Conservation (phyloP, 2,329 filamentous ascomycete genomes). For the Penicillium hesseltinei region DNA sequence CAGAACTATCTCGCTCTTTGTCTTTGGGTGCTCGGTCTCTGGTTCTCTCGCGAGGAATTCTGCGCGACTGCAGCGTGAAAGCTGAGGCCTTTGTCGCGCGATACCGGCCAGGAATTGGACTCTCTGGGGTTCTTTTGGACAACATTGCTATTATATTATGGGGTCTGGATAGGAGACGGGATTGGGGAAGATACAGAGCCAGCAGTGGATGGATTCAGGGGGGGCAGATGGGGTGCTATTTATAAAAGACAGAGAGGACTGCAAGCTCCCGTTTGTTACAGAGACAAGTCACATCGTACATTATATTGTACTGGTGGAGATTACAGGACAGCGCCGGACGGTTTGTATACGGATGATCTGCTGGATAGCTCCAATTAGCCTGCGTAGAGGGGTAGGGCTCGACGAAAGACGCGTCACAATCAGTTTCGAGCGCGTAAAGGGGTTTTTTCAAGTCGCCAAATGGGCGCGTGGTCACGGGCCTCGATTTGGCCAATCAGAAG, state of each 20-base stretch:
- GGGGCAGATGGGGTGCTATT: slow-evolving; percentile 2
- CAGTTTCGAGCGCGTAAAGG: slow-evolving; percentile 35
- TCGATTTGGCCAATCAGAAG: slow-evolving; percentile 22
- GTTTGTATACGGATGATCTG: slow-evolving; percentile 1
- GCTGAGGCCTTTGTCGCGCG: slow-evolving; percentile 41
- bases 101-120: slow-evolving; percentile 34
- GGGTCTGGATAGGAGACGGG: not conserved
- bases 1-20: not conserved
- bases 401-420: slow-evolving; percentile 20
- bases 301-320: not conserved
- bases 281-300: slow-evolving; percentile 1
- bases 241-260: not conserved
- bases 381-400: not conserved
- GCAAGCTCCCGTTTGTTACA: not conserved
- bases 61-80: slow-evolving; percentile 21
- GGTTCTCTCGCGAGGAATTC: slow-evolving; percentile 33
- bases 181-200: not conserved
- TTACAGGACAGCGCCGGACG: not conserved
- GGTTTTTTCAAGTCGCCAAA: slow-evolving; percentile 36
- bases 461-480: slow-evolving; percentile 38
- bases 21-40: not conserved
- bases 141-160: slow-evolving; percentile 7
- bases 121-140: slow-evolving; percentile 13
- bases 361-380: slow-evolving; percentile 3
- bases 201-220: not conserved